Evolutionary conservation across 2,329 filamentous ascomycete species (phyloP).

Genomic region (Rhytidhysteron rufulum): DNA sequence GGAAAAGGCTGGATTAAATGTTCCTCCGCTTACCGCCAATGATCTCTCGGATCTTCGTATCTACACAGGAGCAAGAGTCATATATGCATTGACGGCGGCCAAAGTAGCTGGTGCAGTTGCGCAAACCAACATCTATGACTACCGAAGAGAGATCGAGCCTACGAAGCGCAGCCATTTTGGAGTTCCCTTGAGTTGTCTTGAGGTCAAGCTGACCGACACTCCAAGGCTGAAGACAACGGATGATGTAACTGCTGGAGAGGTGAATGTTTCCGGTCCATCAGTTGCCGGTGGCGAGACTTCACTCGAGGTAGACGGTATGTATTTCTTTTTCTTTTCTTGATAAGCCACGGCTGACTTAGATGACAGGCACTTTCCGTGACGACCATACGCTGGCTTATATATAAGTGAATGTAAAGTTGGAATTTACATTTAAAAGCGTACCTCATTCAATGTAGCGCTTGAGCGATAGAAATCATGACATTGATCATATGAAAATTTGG

Average conservation of each 20-base stretch:
- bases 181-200: slow-evolving; percentile 71
- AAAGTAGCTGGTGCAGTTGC: slow-evolving; percentile 85
- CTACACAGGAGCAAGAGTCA: slow-evolving; percentile 72
- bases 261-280: slow-evolving; percentile 68
- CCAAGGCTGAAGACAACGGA: slow-evolving; percentile 60
- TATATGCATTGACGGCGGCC: slow-evolving; percentile 79
- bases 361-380: slow-evolving; percentile 58
- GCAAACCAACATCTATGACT: slow-evolving; percentile 86
- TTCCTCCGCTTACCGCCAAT: slow-evolving; percentile 62
- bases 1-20: slow-evolving; percentile 62
- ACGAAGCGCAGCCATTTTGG: slow-evolving; percentile 68
- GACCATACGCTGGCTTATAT: slow-evolving; percentile 68
- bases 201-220: slow-evolving; percentile 69
- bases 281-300: slow-evolving; percentile 65
- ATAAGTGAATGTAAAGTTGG: too few species aligned
- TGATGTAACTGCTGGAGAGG: slow-evolving; percentile 50
- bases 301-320: slow-evolving; percentile 52
- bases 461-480: too few species aligned
- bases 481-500: too few species aligned
- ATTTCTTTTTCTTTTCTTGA: background rate
- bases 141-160: slow-evolving; percentile 53
- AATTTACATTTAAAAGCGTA: too few species aligned
- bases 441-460: too few species aligned
- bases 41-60: slow-evolving; percentile 78
- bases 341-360: slow-evolving; percentile 8